These are phyloP conservation scores for Linnemannia exigua DNA, from an alignment of 192 early-diverging fungal species.

Conservation along the genomic window DNA sequence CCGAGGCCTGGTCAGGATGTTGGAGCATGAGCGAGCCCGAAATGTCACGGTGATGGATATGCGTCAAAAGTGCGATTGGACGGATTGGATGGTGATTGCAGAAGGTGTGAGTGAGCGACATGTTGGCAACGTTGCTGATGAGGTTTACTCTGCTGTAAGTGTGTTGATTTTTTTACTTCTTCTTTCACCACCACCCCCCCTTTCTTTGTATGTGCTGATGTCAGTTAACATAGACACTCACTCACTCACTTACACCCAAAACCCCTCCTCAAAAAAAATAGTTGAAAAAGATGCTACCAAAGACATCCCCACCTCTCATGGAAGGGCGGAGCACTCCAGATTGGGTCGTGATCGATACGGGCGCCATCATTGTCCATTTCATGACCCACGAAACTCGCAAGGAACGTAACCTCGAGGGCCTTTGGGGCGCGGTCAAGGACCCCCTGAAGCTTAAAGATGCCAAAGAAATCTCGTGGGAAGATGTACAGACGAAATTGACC, in stretches of 20 bases:
- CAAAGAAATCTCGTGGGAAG: background rate
- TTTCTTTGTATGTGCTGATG: too few relatives aligned
- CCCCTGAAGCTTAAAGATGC: background rate
- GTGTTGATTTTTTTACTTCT: background rate
- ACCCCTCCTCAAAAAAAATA: background rate
- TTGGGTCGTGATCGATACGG: slow-evolving; percentile 81
- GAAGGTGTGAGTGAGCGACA: slow-evolving; percentile 72
- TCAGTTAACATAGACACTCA: background rate
- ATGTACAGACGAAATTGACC: background rate
- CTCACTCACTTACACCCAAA: background rate
- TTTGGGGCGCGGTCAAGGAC: slow-evolving; percentile 67
- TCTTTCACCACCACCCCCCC: too few relatives aligned
- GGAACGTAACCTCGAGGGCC: slow-evolving; percentile 75
- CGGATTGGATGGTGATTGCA: slow-evolving; percentile 80
- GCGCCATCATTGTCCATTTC: slow-evolving; percentile 34
- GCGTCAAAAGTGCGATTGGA: slow-evolving; percentile 77
- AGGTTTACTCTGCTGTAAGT: slow-evolving; percentile 69
- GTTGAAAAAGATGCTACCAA: background rate
- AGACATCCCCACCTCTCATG: slow-evolving; percentile 20
- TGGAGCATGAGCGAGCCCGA: slow-evolving; percentile 63
- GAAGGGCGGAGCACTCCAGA: slow-evolving; percentile 77
- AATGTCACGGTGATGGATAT: slow-evolving; percentile 75
- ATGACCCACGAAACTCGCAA: slow-evolving; percentile 73
- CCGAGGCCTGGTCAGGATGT: slow-evolving; percentile 43
- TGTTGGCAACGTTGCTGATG: slow-evolving; percentile 68